A percentile compares a stretch with the other conserved stretches of the same genome.
Conservation (phyloP, 306 rosid genomes). For the Cucurbita moschata region DNA sequence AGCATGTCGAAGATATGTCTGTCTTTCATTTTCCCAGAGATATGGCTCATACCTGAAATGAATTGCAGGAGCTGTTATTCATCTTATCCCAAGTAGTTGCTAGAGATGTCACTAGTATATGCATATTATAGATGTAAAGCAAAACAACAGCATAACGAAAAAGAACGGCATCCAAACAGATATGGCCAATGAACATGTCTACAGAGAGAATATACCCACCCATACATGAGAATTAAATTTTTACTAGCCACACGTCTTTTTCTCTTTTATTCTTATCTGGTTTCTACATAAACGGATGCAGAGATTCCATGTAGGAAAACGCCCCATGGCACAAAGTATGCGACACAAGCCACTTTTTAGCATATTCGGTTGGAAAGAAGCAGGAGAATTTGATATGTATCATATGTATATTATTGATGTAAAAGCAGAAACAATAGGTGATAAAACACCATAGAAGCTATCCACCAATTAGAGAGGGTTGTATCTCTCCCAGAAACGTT, state of each 20-base stretch:
- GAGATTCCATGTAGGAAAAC: not conserved
- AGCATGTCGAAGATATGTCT: constrained; percentile 84
- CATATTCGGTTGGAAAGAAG: too few relatives aligned
- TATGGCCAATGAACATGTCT: not conserved
- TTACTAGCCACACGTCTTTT: not conserved
- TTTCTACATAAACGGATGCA: not conserved
- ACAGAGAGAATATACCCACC: not conserved
- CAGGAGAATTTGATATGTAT: too few relatives aligned
- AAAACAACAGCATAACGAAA: not conserved
- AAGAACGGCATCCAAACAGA: not conserved
- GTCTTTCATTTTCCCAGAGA: constrained; percentile 97
- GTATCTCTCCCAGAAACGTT: too few relatives aligned
- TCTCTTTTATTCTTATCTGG: not conserved
- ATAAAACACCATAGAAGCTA: too few relatives aligned
- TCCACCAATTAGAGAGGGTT: too few relatives aligned
- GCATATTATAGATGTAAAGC: not conserved
- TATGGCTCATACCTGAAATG: constrained; percentile 72
- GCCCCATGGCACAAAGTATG: not conserved
- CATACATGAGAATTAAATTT: not conserved
- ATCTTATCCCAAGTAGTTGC: not conserved
- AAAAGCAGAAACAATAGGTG: too few relatives aligned
- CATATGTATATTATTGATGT: too few relatives aligned
- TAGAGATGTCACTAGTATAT: not conserved
- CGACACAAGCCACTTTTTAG: too few relatives aligned
- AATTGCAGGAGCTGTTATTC: not conserved